These are phyloP conservation scores for Candida patagonica DNA, from an alignment of 805 yeast genomes.

Conservation along the genomic window DNA sequence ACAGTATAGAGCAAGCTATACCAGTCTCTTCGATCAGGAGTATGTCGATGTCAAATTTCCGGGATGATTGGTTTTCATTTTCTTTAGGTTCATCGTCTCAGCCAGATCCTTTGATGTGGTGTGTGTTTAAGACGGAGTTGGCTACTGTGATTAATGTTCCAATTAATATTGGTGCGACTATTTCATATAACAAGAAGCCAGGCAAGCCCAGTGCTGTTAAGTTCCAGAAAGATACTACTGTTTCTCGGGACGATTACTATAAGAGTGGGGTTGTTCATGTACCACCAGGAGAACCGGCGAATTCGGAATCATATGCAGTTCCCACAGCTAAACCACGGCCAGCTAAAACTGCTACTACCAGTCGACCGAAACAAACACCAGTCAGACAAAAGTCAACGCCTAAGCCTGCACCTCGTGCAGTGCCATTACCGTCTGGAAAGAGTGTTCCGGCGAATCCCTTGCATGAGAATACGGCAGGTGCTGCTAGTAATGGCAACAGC, in stretches of 20 bases:
- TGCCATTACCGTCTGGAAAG: slow-evolving; percentile 3
- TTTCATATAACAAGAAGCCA: slow-evolving; percentile 84
- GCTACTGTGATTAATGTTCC: slow-evolving; percentile 58
- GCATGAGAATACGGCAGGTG: slow-evolving; percentile 1
- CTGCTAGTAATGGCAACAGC: slow-evolving; percentile 6
- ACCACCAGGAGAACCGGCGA: slow-evolving; percentile 67
- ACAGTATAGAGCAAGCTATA: slow-evolving; percentile 55
- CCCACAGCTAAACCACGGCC: slow-evolving; percentile 41
- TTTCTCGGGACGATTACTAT: slow-evolving; percentile 58
- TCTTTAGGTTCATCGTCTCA: slow-evolving; percentile 40
- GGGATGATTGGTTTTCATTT: slow-evolving; percentile 89
- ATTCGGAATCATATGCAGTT: slow-evolving; percentile 57
- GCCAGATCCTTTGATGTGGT: slow-evolving; percentile 75
- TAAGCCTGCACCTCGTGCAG: slow-evolving; percentile 7
- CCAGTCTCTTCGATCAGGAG: slow-evolving; percentile 50
- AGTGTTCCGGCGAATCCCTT: neutral
- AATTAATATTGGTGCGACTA: slow-evolving; percentile 58
- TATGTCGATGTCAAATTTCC: slow-evolving; percentile 61
- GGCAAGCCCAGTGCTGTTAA: slow-evolving; percentile 69
- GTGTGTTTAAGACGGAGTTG: slow-evolving; percentile 83
- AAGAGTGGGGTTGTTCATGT: slow-evolving; percentile 85
- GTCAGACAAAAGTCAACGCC: slow-evolving; percentile 16
- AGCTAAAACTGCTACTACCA: slow-evolving; percentile 3
- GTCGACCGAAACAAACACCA: slow-evolving; percentile 1
- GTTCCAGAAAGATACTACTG: slow-evolving; percentile 50